Conservation (phyloP, 2,329 filamentous ascomycete species). For the Fonsecaea multimorphosa region DNA sequence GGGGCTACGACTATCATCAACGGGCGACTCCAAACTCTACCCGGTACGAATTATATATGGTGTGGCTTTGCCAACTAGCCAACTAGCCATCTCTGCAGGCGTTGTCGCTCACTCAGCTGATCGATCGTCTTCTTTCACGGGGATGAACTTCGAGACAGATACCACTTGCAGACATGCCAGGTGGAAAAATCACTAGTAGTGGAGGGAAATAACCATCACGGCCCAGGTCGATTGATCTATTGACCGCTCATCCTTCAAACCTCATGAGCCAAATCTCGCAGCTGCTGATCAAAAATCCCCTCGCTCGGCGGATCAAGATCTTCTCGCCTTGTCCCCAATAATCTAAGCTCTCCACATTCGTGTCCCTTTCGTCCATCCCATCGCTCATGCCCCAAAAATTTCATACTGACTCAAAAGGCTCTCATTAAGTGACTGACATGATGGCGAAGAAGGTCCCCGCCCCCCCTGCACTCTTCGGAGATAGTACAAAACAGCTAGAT, state of each 20-base stretch:
- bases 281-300: neutral
- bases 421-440: constrained; percentile 27
- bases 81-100: neutral
- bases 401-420: constrained; percentile 8
- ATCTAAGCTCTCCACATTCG: neutral
- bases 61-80: neutral
- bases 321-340: neutral
- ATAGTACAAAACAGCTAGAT: constrained; percentile 21
- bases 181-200: neutral
- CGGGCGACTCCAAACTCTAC: too few species aligned
- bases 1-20: too few species aligned
- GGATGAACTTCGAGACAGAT: neutral
- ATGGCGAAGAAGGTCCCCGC: constrained; percentile 14
- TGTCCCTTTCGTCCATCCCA: constrained; percentile 16
- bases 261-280: neutral
- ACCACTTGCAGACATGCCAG: neutral
- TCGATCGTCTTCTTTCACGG: neutral
- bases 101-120: neutral
- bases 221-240: neutral
- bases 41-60: neutral
- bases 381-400: constrained; percentile 13
- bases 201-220: neutral
- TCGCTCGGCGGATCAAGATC: neutral
- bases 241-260: constrained; percentile 11
- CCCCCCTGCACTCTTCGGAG: constrained; percentile 4